Evolutionary conservation across 2,329 filamentous ascomycete species (phyloP), one percentile per base, ranked within the genome.

Genomic region (Raffaelea ambrosiae): DNA sequence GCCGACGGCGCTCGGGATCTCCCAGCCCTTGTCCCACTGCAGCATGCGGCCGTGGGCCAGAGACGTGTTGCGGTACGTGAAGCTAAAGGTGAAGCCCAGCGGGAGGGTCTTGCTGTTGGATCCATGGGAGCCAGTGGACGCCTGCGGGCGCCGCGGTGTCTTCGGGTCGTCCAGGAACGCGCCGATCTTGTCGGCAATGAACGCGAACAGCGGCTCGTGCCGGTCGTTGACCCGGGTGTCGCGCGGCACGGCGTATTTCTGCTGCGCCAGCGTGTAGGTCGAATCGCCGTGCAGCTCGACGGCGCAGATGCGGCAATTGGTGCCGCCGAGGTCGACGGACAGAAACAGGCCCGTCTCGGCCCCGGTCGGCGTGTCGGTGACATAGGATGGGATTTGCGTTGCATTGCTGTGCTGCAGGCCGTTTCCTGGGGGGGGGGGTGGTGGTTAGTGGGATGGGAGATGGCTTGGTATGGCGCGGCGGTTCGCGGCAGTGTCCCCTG

Each of bases 21-120:
- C 88, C 64, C 96, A 98, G 46, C 91, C 93, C 71, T 98, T 98
- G 51, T 93, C 97, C 93, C 93, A 98, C 57, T 90, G 82, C 66
- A 96, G 90, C 44, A 97, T 75, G 45, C 83, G 85, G 49, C 93
- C 91, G 67, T 88, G 89, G 73, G 96, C 95, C 64, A 97, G 95
- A 22, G 88, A 89, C 48, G 86, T 75, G 65, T 98, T 93, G 62
- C 94, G 80, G 42, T 96, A 90, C 3, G 93, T 91, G 70, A 97
- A 98, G 62, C 87, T 94, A 68, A 98, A 98, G 46, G 93, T 97
- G 69, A 98, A 98, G 13, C 93, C 93, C 38, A 98, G 74, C 59
- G 89, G 86, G 68, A 96, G n/a, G n/a, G n/a, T 29, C 13, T 7
- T 29, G 26, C 7, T 7, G 7, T 29, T 95, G 51, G 90, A 79